These are phyloP conservation scores for Cotoneaster glaucophyllus DNA, from an alignment of 306 rosid genomes.

Conservation along the genomic window DNA sequence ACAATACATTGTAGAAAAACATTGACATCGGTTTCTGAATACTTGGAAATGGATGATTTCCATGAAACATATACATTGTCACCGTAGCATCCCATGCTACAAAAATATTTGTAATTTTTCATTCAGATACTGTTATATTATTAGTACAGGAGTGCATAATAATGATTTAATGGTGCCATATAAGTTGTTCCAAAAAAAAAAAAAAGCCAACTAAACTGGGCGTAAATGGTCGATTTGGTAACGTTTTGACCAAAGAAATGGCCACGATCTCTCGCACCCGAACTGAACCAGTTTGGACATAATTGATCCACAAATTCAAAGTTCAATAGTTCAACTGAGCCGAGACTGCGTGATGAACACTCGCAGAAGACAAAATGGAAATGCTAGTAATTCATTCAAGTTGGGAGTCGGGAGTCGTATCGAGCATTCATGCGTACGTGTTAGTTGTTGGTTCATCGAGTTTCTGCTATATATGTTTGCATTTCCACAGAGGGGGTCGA, in stretches of 20 bases:
- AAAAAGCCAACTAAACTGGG: no score
- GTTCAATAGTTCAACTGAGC: no score
- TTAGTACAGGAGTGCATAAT: no score
- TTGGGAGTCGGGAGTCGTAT: neutral
- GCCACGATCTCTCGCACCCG: neutral
- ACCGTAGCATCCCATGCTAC: neutral
- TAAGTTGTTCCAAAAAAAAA: neutral
- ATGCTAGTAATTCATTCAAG: neutral
- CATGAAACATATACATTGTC: no score
- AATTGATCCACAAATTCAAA: no score
- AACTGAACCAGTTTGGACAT: neutral
- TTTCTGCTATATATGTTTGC: neutral
- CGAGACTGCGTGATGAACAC: no score
- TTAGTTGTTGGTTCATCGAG: neutral
- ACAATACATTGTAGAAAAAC: no score
- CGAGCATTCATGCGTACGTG: neutral
- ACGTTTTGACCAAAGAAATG: neutral
- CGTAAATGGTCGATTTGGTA: no score
- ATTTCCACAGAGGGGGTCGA: neutral
- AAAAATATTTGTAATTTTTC: no score
- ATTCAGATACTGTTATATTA: no score
- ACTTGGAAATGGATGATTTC: no score
- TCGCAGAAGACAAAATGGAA: neutral
- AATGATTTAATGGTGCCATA: neutral
- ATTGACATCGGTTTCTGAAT: no score